Conservation (phyloP, 179 eudicot genomes). For the Camellia oleifera region DNA sequence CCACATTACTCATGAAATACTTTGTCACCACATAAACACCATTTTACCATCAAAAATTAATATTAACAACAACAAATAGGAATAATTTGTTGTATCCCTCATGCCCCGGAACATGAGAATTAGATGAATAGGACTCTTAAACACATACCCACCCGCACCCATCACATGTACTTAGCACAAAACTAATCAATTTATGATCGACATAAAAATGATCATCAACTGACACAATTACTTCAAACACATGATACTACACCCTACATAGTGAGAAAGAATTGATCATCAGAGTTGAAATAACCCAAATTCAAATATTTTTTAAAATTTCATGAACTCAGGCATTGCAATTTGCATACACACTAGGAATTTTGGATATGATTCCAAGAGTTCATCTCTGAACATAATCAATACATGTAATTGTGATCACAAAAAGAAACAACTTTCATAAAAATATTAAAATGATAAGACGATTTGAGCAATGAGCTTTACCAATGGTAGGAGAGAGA, state of each 20-base stretch:
- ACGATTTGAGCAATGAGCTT: neutral
- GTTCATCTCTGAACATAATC: neutral
- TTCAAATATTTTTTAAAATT: neutral
- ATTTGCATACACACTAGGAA: neutral
- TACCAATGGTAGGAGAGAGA: slow-evolving; percentile 42
- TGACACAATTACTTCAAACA: neutral
- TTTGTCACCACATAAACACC: too few relatives aligned
- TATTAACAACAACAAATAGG: too few relatives aligned
- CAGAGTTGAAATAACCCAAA: neutral
- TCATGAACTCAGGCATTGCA: neutral
- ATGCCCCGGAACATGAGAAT: neutral
- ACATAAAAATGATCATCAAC: neutral
- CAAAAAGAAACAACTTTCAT: neutral
- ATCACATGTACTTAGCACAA: neutral
- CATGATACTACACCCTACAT: neutral
- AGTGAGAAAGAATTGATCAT: neutral
- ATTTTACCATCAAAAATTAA: too few relatives aligned
- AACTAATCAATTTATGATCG: neutral
- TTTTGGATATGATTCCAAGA: neutral
- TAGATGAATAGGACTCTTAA: neutral
- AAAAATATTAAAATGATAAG: neutral
- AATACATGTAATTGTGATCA: neutral
- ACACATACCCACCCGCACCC: too few relatives aligned
- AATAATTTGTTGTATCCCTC: too few relatives aligned
- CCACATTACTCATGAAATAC: too few relatives aligned